Evolutionary conservation across 192 early-diverging fungal species (phyloP).

Genomic region (Backusella mclennaniae): DNA sequence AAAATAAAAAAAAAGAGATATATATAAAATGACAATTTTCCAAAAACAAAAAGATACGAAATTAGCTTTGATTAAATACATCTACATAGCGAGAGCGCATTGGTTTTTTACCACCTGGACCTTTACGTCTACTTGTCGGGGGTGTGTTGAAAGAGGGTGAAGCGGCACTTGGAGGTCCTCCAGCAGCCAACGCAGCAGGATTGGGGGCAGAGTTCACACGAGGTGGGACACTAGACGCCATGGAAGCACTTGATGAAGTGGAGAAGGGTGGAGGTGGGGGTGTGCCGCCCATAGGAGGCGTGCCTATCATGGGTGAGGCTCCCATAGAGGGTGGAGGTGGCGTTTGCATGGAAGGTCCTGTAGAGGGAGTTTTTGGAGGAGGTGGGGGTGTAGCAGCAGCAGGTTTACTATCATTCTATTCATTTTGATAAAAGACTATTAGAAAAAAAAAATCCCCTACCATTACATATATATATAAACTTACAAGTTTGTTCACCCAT

Average conservation of each 20-base stretch:
- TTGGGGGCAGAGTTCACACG: conserved; percentile 22
- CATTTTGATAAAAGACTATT: not conserved
- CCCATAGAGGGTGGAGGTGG: not conserved
- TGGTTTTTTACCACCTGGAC: conserved; percentile 33
- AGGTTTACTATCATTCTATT: conserved; percentile 26
- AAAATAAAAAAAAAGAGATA: not conserved
- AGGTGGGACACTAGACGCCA: not conserved
- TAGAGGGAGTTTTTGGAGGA: conserved; percentile 25
- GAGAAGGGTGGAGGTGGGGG: not conserved
- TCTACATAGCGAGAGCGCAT: conserved; percentile 50
- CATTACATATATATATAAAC: not conserved
- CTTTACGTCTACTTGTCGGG: conserved; percentile 17
- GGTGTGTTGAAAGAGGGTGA: conserved; percentile 23
- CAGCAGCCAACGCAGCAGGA: not conserved
- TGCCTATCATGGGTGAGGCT: conserved; percentile 8
- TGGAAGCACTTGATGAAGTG: not conserved
- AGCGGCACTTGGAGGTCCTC: not conserved
- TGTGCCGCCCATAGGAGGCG: conserved; percentile 23
- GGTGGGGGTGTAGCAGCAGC: conserved; percentile 23
- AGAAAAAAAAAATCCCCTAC: not conserved
- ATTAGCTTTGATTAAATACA: conserved; percentile 40
- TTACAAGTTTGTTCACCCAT: conserved; percentile 84
- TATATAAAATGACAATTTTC: not conserved
- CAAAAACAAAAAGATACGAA: not conserved
- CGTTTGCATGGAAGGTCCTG: not conserved